A percentile compares a stretch with the other conserved stretches of the same genome.
phyloP scores from a whole-genome alignment of 257 asterid genomes.

The Salvia splendens region DNA sequence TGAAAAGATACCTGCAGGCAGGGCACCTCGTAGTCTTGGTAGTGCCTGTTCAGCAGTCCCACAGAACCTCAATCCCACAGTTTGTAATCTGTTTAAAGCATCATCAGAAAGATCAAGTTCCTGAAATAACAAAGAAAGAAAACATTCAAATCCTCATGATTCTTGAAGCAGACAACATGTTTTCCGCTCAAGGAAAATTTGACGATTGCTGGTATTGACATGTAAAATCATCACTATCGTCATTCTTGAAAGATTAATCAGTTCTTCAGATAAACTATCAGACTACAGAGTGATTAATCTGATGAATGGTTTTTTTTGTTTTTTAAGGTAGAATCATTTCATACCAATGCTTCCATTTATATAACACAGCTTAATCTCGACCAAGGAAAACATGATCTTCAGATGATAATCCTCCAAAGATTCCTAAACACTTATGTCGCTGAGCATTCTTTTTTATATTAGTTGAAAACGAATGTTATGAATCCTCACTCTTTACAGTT shows the following conservation, averaged over 20 bases:
- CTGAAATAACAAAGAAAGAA: conserved; percentile 44
- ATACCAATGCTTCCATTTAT: too few relatives aligned
- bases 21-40: conserved; percentile 97
- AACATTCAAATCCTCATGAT: conserved; percentile 18
- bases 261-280: too few relatives aligned
- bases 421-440: not conserved
- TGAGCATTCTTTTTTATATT: not conserved
- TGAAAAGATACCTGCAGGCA: conserved; percentile 72
- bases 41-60: conserved; percentile 89
- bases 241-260: too few relatives aligned
- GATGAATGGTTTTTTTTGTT: too few relatives aligned
- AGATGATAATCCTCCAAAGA: not conserved
- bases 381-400: not conserved
- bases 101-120: conserved; percentile 90
- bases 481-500: conserved; percentile 25
- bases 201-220: too few relatives aligned
- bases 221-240: too few relatives aligned
- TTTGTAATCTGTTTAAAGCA: conserved; percentile 83
- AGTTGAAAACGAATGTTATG: not conserved
- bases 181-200: too few relatives aligned
- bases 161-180: too few relatives aligned
- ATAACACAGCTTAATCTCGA: too few relatives aligned
- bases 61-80: conserved; percentile 95
- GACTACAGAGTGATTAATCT: too few relatives aligned
- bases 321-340: too few relatives aligned